Evolutionary conservation across 2,329 filamentous ascomycete species (phyloP).

Genomic region (Penicillium olsonii): DNA sequence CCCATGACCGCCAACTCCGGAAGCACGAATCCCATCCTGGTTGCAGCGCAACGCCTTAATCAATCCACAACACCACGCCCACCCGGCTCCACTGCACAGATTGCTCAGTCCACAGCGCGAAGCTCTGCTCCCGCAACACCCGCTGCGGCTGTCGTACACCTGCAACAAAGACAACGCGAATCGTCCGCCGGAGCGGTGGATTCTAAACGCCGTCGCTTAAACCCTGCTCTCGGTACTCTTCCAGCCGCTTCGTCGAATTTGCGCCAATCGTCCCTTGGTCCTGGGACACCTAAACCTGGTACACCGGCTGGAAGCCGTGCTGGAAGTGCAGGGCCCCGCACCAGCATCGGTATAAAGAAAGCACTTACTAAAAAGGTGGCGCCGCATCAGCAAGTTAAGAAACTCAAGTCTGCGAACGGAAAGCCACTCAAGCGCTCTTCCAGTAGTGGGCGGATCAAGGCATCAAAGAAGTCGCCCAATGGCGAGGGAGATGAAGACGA

Average conservation of each 20-base stretch:
- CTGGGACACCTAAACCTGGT: constrained; percentile 63
- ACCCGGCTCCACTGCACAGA: constrained; percentile 41
- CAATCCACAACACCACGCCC: constrained; percentile 32
- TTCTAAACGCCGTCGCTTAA: constrained; percentile 61
- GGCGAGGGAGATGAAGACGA: constrained; percentile 48
- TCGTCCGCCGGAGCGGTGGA: constrained; percentile 56
- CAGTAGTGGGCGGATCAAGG: constrained; percentile 41
- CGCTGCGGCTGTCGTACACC: constrained; percentile 37
- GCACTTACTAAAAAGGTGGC: constrained; percentile 56
- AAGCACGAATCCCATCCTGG: constrained; percentile 55
- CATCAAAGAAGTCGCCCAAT: constrained; percentile 45
- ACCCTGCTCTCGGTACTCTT: constrained; percentile 54
- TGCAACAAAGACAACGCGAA: constrained; percentile 54
- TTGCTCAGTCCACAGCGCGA: constrained; percentile 38
- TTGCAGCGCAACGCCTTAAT: constrained; percentile 54
- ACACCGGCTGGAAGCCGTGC: constrained; percentile 57
- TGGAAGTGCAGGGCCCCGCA: constrained; percentile 59
- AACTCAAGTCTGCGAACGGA: constrained; percentile 37
- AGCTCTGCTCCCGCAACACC: constrained; percentile 50
- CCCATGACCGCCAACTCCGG: constrained; percentile 59
- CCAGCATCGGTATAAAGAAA: constrained; percentile 44
- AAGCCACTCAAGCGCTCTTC: constrained; percentile 47
- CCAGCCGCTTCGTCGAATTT: constrained; percentile 57
- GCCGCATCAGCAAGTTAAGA: constrained; percentile 54
- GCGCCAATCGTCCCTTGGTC: constrained; percentile 62